Evolutionary conservation across 2,329 filamentous ascomycete genomes (phyloP).

Genomic region (Scorias spongiosa): DNA sequence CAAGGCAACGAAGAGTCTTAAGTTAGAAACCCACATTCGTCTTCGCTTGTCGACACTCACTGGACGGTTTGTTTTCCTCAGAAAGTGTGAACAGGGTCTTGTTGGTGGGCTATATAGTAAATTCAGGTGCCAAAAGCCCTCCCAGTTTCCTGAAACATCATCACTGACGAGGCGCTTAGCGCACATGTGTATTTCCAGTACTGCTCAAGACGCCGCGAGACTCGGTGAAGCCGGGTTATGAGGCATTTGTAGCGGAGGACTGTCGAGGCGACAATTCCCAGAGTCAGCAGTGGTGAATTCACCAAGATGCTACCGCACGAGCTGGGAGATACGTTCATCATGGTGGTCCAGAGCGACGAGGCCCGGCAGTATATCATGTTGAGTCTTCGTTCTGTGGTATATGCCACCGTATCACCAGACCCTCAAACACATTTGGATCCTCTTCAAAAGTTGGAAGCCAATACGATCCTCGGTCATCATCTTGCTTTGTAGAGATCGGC

Average conservation of each 20-base stretch:
- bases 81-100: constrained; percentile 45
- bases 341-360: constrained; percentile 37
- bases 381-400: not conserved
- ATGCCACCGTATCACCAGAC: constrained; percentile 12
- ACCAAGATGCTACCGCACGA: constrained; percentile 40
- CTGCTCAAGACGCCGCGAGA: constrained; percentile 45
- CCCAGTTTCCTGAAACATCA: too few species aligned
- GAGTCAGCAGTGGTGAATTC: constrained; percentile 40
- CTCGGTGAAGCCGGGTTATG: constrained; percentile 48
- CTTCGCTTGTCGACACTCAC: constrained; percentile 46
- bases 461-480: constrained; percentile 3
- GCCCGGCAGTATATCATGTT: constrained; percentile 22
- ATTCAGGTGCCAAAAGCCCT: not conserved
- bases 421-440: constrained; percentile 16
- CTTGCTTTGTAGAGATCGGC: constrained; percentile 6
- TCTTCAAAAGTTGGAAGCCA: constrained; percentile 14
- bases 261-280: constrained; percentile 53
- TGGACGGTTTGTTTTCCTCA: constrained; percentile 39
- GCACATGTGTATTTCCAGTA: constrained; percentile 50
- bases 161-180: constrained; percentile 23
- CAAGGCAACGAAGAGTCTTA: constrained; percentile 41
- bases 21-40: constrained; percentile 43
- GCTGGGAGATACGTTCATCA: constrained; percentile 48
- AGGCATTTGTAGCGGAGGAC: constrained; percentile 46
- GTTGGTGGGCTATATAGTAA: constrained; percentile 41